Conservation (phyloP, 75 land plant species). For the Chamaecyparis obtusa region DNA sequence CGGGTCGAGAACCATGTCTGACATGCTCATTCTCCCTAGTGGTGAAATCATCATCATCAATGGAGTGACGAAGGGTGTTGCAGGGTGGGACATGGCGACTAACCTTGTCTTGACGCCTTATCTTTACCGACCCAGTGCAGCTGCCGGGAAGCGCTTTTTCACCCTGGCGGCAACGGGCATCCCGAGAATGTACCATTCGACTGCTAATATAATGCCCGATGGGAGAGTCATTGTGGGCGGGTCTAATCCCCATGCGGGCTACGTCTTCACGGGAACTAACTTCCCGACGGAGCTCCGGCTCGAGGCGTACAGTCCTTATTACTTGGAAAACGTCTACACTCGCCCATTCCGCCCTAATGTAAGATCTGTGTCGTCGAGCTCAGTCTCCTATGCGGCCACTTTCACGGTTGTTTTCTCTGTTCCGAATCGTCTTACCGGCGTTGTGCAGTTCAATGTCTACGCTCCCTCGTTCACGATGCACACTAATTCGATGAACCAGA, state of each 20-base stretch:
- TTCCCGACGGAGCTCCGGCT: constrained; percentile 32
- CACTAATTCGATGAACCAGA: too few relatives aligned
- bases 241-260: constrained; percentile 24
- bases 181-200: constrained; percentile 30
- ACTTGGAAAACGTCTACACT: constrained; percentile 7
- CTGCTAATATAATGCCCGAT: constrained; percentile 21
- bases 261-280: constrained; percentile 14
- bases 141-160: not conserved
- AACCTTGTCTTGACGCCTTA: constrained; percentile 16
- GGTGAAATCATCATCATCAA: too few relatives aligned
- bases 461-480: not conserved
- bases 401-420: not conserved
- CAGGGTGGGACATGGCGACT: constrained; percentile 20
- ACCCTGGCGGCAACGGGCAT: constrained; percentile 10
- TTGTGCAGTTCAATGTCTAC: not conserved
- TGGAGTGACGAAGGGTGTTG: not conserved
- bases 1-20: constrained; percentile 15
- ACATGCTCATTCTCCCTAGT: constrained; percentile 16
- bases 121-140: constrained; percentile 15
- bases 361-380: not conserved
- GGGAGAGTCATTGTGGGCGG: constrained; percentile 28
- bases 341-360: not conserved
- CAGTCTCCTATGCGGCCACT: not conserved
- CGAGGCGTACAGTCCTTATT: constrained; percentile 26
- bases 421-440: not conserved